phyloP scores from a whole-genome alignment of 2,329 filamentous ascomycete species.

The Zymoseptoria brevis region DNA sequence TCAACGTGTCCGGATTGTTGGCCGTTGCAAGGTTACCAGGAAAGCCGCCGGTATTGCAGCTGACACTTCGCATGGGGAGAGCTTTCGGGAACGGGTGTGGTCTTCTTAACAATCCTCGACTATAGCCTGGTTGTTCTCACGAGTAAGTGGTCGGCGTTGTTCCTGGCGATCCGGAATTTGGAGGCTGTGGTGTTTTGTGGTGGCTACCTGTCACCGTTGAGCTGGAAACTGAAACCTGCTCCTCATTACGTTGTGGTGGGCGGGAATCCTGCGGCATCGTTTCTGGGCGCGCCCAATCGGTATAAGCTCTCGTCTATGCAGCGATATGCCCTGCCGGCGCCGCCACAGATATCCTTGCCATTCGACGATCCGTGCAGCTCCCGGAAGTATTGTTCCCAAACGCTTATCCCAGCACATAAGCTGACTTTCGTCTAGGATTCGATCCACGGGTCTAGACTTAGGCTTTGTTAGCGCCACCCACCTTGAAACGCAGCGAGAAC shows the following conservation, averaged over 20 bases:
- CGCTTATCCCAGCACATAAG: neutral
- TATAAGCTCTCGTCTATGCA: conserved; percentile 1
- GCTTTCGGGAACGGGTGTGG: neutral
- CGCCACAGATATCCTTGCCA: conserved; percentile 4
- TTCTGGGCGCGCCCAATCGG: neutral
- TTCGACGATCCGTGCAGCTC: neutral
- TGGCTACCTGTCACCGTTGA: neutral
- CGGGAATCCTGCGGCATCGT: no score
- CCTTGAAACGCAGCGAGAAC: conserved; percentile 16
- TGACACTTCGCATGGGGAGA: neutral
- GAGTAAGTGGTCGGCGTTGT: neutral
- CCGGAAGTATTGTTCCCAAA: neutral
- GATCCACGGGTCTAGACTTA: neutral
- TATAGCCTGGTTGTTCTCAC: neutral
- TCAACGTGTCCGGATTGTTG: neutral
- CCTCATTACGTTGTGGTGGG: neutral
- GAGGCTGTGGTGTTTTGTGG: neutral
- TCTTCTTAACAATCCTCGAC: neutral
- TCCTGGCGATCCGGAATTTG: conserved; percentile 11
- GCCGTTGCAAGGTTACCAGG: neutral
- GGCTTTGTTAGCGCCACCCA: conserved; percentile 12
- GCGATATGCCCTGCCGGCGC: conserved; percentile 9
- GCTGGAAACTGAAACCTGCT: neutral
- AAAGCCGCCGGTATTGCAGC: neutral
- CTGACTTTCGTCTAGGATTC: neutral